Conservation (phyloP, 73 alveolate species). For the Symbiodinium pilosum region DNA sequence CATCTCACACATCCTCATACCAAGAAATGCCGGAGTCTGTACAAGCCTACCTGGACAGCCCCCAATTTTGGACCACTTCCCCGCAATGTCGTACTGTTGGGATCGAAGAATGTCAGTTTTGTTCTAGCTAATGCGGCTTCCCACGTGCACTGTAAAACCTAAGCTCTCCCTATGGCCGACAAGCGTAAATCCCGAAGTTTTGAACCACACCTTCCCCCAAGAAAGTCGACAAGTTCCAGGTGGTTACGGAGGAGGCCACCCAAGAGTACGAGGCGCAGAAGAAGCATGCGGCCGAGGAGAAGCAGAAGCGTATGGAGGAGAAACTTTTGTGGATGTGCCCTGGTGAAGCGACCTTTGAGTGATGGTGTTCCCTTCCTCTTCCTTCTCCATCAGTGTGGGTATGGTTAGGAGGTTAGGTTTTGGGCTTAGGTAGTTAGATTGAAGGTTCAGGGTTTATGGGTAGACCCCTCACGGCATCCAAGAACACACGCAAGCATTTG, state of each 20-base stretch:
- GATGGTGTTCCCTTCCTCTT: no score
- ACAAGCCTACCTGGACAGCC: no score
- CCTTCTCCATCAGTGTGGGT: not conserved
- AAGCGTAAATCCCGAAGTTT: not conserved
- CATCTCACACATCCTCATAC: no score
- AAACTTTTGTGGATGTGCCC: not conserved
- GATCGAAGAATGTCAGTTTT: no score
- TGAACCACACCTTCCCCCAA: not conserved
- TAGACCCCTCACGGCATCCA: no score
- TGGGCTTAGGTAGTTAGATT: not conserved
- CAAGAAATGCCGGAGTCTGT: no score
- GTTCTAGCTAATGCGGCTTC: no score
- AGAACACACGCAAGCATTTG: no score
- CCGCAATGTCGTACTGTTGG: no score
- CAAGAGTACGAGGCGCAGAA: conserved; percentile 74
- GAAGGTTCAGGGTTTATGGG: not conserved
- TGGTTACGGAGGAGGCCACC: conserved; percentile 82
- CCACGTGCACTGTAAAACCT: not conserved
- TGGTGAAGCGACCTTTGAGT: no score
- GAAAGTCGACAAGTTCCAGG: not conserved
- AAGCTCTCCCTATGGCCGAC: no score
- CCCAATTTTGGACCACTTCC: no score
- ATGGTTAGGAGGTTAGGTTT: not conserved
- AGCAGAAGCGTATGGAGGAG: conserved; percentile 78
- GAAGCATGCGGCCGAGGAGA: conserved; percentile 72